Conservation (phyloP, 202 grass and related monocot species). For the Setaria italica region DNA sequence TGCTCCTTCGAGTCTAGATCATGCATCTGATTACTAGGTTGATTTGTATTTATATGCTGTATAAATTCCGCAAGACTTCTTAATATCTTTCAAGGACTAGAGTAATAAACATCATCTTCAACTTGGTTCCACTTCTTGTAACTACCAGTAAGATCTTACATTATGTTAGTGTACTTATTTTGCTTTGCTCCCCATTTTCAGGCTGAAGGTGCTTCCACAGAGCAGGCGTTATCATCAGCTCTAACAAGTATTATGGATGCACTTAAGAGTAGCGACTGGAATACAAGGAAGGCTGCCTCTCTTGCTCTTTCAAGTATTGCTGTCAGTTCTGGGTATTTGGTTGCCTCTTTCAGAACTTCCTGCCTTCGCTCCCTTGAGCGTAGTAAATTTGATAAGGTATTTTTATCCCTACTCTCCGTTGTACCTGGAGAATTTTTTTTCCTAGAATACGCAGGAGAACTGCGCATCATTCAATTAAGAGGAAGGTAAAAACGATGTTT, state of each 20-base stretch:
- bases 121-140: slow-evolving; percentile 1
- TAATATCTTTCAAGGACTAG: background rate
- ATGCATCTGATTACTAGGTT: slow-evolving; percentile 13
- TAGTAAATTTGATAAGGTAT: slow-evolving; percentile 97
- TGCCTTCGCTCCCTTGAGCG: slow-evolving; percentile 80
- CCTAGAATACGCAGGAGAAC: too few species aligned
- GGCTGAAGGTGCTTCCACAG: slow-evolving; percentile 84
- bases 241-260: slow-evolving; percentile 82
- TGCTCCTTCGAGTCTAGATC: slow-evolving; percentile 21
- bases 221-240: slow-evolving; percentile 71
- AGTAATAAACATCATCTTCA: slow-evolving; percentile 22
- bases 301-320: slow-evolving; percentile 82
- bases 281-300: slow-evolving; percentile 83
- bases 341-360: slow-evolving; percentile 68
- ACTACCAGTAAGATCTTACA: slow-evolving; percentile 10
- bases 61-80: slow-evolving; percentile 18
- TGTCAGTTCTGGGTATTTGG: slow-evolving; percentile 70
- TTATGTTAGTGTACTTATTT: slow-evolving; percentile 34
- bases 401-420: background rate
- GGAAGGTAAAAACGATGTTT: too few species aligned
- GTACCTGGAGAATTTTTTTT: background rate
- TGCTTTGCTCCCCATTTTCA: slow-evolving; percentile 41
- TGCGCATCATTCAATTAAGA: too few species aligned
- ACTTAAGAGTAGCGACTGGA: slow-evolving; percentile 88
- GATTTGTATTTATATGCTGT: background rate